phyloP scores from a whole-genome alignment of 2,329 filamentous ascomycete species.

The Penicillium aurantiogriseum region DNA sequence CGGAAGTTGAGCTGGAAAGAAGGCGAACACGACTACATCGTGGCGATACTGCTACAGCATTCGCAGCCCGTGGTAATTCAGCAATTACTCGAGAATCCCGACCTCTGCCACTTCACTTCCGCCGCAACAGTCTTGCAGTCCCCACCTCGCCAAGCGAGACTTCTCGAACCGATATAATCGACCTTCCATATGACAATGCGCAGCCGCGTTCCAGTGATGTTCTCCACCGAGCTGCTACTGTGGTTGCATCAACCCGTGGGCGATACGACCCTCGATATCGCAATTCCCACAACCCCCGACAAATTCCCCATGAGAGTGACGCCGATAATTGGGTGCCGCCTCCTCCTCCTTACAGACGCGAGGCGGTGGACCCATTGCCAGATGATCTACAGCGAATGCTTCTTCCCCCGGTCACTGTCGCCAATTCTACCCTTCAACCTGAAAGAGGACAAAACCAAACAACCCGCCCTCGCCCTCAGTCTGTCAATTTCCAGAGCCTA shows the following conservation, averaged over 20 bases:
- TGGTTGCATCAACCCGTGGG: slow-evolving; percentile 70
- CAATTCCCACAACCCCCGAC: slow-evolving; percentile 41
- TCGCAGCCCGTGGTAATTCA: slow-evolving; percentile 29
- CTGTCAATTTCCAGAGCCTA: slow-evolving; percentile 29
- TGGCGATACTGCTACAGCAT: slow-evolving; percentile 49
- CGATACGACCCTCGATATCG: slow-evolving; percentile 57
- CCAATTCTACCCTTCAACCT: slow-evolving; percentile 2
- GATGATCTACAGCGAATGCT: slow-evolving; percentile 37
- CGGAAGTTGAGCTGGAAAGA: slow-evolving; percentile 75
- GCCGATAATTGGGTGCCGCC: slow-evolving; percentile 87
- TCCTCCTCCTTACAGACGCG: slow-evolving; percentile 67
- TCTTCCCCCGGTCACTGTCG: slow-evolving; percentile 24
- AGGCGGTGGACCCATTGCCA: slow-evolving; percentile 39
- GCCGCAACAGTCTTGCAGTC: slow-evolving; percentile 30
- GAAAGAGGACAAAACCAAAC: slow-evolving; percentile 25
- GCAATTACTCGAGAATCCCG: slow-evolving; percentile 24
- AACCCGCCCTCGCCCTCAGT: slow-evolving; percentile 25
- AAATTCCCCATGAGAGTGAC: slow-evolving; percentile 81
- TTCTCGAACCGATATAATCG: slow-evolving; percentile 48
- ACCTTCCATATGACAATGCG: slow-evolving; percentile 70
- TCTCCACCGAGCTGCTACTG: slow-evolving; percentile 68
- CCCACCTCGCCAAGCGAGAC: slow-evolving; percentile 25
- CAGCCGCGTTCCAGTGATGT: slow-evolving; percentile 69
- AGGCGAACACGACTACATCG: slow-evolving; percentile 67
- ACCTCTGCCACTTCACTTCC: slow-evolving; percentile 12